These are phyloP conservation scores for Nemania diffusa DNA, from an alignment of 2,329 filamentous ascomycete genomes.

Conservation along the genomic window DNA sequence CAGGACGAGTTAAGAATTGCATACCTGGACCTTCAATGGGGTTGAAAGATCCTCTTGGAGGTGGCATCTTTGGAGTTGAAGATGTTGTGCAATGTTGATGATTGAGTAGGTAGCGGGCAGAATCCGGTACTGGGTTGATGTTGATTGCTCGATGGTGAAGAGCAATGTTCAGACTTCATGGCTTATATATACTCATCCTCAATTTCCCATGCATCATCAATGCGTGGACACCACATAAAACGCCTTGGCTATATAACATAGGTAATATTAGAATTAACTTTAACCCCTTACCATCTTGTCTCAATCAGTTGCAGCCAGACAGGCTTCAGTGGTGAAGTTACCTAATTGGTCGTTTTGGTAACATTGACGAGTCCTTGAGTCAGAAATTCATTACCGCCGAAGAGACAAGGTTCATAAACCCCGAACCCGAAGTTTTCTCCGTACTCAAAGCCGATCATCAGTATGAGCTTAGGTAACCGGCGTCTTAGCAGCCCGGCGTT, in stretches of 20 bases:
- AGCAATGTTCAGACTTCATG: background rate
- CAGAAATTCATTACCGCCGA: slow-evolving; percentile 5
- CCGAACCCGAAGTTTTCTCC: slow-evolving; percentile 10
- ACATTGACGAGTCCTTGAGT: background rate
- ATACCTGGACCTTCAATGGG: slow-evolving; percentile 43
- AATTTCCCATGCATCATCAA: background rate
- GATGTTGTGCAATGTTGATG: background rate
- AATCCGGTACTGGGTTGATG: background rate
- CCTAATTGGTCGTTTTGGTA: background rate
- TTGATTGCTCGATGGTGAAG: background rate
- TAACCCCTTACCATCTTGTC: background rate
- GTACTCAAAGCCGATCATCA: slow-evolving; percentile 11
- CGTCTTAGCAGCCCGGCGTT: slow-evolving; percentile 14
- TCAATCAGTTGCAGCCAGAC: background rate
- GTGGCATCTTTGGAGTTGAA: slow-evolving; percentile 38
- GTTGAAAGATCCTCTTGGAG: slow-evolving; percentile 42
- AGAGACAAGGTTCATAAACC: background rate
- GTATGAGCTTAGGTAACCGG: background rate
- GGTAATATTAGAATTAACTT: background rate
- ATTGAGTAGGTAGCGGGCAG: background rate
- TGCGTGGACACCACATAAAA: background rate
- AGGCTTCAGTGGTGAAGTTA: background rate
- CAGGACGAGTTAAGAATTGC: background rate
- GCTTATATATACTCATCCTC: slow-evolving; percentile 17
- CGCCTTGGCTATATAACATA: background rate